phyloP scores from a whole-genome alignment of 2,329 filamentous ascomycete genomes.

The Colletotrichum chrysophilum region DNA sequence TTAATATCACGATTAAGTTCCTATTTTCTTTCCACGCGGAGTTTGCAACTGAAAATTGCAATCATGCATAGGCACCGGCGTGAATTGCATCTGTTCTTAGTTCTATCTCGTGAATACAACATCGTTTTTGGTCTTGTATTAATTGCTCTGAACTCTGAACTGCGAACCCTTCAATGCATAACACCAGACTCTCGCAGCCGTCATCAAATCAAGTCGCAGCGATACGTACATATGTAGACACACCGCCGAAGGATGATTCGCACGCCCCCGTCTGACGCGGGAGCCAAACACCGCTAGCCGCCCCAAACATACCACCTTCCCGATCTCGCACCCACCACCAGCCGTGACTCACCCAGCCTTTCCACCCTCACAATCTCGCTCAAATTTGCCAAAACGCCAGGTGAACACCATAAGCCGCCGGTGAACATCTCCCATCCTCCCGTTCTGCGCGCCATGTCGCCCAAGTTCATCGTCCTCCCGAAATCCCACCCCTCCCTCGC shows the following conservation, averaged over 20 bases:
- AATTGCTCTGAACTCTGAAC: not conserved
- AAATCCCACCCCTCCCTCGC: not conserved
- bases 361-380: not conserved
- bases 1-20: rapidly evolving
- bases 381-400: not conserved
- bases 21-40: rapidly evolving
- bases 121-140: not conserved
- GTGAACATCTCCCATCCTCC: not conserved
- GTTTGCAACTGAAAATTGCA: not conserved
- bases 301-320: not conserved
- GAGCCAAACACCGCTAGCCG: not conserved
- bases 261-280: not conserved
- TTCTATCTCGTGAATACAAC: not conserved
- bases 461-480: not conserved
- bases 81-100: not conserved
- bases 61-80: not conserved
- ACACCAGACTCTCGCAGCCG: rapidly evolving
- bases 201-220: not conserved
- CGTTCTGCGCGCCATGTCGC: not conserved
- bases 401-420: no score
- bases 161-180: not conserved
- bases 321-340: not conserved
- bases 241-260: not conserved
- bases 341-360: not conserved
- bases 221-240: not conserved